Conservation (phyloP, 2,329 filamentous ascomycete species). For the Colletotrichum eremochloae region DNA sequence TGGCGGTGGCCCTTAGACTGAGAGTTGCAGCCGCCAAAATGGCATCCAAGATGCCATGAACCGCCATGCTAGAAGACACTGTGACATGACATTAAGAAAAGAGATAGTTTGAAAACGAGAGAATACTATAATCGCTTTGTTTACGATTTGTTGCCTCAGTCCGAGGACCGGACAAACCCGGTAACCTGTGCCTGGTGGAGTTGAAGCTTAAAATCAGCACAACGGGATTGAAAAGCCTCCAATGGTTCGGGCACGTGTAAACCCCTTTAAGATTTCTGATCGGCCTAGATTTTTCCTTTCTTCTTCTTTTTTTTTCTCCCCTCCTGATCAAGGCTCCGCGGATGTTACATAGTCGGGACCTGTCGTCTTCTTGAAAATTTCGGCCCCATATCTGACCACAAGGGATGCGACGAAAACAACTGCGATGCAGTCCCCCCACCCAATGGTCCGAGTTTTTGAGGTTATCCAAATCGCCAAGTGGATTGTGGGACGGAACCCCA, state of each 20-base stretch:
- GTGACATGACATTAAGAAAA: not conserved
- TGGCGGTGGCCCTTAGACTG: not conserved
- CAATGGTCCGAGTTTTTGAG: too few species aligned
- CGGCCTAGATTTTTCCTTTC: not conserved
- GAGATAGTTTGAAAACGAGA: too few species aligned
- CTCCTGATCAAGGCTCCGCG: not conserved
- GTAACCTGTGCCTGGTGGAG: not conserved
- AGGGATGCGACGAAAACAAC: not conserved
- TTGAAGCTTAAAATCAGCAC: not conserved
- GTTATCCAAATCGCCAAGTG: not conserved
- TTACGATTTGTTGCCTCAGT: too few species aligned
- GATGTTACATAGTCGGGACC: not conserved
- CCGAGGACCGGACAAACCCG: not conserved
- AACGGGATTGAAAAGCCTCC: not conserved
- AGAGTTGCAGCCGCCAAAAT: constrained; percentile 19
- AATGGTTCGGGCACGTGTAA: constrained; percentile 6
- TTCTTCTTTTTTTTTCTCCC: too few species aligned
- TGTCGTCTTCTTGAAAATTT: not conserved
- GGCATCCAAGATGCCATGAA: constrained; percentile 12
- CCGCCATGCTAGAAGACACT: not conserved
- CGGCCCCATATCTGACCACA: too few species aligned
- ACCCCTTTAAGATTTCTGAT: too few species aligned
- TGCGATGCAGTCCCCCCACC: not conserved
- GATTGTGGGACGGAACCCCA: constrained; percentile 19
- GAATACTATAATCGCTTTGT: not conserved